These are phyloP conservation scores for Pythium brachiatum DNA, from an alignment of 352 stramenopile species.

Conservation along the genomic window DNA sequence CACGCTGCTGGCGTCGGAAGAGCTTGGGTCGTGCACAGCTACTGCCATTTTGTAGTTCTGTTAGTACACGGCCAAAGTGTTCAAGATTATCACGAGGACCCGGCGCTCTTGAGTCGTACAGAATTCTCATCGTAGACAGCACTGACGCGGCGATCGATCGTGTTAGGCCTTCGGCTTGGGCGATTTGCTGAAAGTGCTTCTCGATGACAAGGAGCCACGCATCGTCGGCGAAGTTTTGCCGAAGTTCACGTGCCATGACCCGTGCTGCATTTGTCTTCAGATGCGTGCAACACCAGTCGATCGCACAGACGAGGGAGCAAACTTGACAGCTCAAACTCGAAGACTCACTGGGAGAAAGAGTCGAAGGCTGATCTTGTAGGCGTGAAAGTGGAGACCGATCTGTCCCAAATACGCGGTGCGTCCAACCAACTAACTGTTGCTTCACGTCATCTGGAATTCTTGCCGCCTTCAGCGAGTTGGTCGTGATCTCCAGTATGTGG, in stretches of 20 bases:
- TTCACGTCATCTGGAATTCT: neutral
- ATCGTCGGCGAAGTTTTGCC: neutral
- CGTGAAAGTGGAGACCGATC: neutral
- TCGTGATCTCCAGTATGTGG: neutral
- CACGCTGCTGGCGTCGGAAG: neutral
- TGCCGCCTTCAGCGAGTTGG: neutral
- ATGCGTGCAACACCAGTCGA: constrained; percentile 1
- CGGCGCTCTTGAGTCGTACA: neutral
- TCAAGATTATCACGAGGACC: neutral
- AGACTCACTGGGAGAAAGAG: neutral
- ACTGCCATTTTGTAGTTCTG: neutral
- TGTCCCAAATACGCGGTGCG: neutral
- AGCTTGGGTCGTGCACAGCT: neutral
- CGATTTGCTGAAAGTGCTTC: neutral
- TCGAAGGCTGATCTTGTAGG: neutral
- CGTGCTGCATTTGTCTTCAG: neutral
- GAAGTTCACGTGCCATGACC: neutral
- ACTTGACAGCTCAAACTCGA: neutral
- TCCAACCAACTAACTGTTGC: neutral
- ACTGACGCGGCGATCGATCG: neutral
- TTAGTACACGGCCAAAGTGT: neutral
- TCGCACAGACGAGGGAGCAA: constrained; percentile 1
- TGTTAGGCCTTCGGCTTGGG: neutral
- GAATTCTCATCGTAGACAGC: neutral
- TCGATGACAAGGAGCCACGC: neutral